Percentiles rank a stretch among this genome's conserved stretches.
phyloP scores from a whole-genome alignment of 2,329 filamentous ascomycete species.

The Alternaria longipes region DNA sequence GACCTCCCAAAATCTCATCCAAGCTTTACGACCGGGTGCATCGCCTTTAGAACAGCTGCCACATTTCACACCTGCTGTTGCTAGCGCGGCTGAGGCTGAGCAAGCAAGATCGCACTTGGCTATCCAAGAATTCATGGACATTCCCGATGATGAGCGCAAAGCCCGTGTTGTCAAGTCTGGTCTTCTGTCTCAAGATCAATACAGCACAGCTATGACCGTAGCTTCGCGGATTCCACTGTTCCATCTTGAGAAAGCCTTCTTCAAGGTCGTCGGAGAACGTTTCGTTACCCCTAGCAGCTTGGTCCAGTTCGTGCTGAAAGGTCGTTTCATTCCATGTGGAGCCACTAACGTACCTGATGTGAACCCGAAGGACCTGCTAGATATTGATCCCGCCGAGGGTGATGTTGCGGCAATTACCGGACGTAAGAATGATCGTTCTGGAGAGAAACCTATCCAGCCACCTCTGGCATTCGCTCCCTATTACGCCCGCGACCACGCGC shows the following conservation, averaged over 20 bases:
- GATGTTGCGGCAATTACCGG: slow-evolving; percentile 87
- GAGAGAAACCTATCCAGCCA: slow-evolving; percentile 73
- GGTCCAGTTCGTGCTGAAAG: slow-evolving; percentile 94
- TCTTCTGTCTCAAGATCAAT: slow-evolving; percentile 79
- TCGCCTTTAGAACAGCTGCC: slow-evolving; percentile 94
- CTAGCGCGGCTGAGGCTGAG: slow-evolving; percentile 75
- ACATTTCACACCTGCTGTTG: slow-evolving; percentile 74
- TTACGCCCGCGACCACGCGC: slow-evolving; percentile 86
- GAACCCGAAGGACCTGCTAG: slow-evolving; percentile 82
- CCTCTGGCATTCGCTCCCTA: slow-evolving; percentile 92
- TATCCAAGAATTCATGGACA: slow-evolving; percentile 87
- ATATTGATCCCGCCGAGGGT: slow-evolving; percentile 90
- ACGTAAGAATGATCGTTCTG: slow-evolving; percentile 72
- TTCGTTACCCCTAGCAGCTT: slow-evolving; percentile 91
- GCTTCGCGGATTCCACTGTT: slow-evolving; percentile 86
- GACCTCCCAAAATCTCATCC: slow-evolving; percentile 85
- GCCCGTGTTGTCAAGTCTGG: slow-evolving; percentile 73
- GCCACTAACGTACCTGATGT: slow-evolving; percentile 77
- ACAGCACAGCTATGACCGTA: slow-evolving; percentile 76
- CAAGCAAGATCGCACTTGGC: slow-evolving; percentile 70
- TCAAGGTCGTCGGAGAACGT: slow-evolving; percentile 96
- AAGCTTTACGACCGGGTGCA: slow-evolving; percentile 82
- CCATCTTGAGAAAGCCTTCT: slow-evolving; percentile 90
- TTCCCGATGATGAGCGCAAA: slow-evolving; percentile 78
- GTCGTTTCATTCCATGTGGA: slow-evolving; percentile 89